Conservation (phyloP, 257 asterid genomes). For the Scutellaria barbata region DNA sequence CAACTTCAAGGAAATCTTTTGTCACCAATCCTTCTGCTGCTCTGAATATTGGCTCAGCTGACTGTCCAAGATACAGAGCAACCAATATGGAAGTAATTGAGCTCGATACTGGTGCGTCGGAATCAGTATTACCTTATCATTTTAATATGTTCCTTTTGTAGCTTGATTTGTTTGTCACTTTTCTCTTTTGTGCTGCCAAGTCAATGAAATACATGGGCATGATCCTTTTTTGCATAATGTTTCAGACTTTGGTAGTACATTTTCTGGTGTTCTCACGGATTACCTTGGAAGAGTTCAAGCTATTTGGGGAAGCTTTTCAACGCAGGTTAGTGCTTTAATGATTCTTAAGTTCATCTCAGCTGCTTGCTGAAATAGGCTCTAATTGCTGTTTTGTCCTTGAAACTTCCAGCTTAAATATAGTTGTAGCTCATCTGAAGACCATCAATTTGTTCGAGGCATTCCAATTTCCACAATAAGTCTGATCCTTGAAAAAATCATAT, state of each 20-base stretch:
- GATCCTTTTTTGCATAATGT: constrained; percentile 33
- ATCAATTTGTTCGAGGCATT: constrained; percentile 93
- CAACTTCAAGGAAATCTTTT: constrained; percentile 91
- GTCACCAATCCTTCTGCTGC: constrained; percentile 97
- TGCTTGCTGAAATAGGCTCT: constrained; percentile 33
- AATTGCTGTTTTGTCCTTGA: constrained; percentile 37
- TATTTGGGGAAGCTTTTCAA: constrained; percentile 98
- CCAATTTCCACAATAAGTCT: constrained; percentile 76
- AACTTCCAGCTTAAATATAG: constrained; percentile 82
- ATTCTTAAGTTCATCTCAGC: constrained; percentile 36
- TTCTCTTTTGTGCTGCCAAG: constrained; percentile 8
- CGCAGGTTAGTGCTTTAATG: constrained; percentile 72
- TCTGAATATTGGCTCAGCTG: constrained; percentile 88
- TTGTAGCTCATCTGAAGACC: constrained; percentile 84
- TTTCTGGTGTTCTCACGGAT: constrained; percentile 98
- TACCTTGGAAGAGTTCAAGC: constrained; percentile 95
- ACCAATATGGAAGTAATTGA: constrained; percentile 98
- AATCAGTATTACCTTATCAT: constrained; percentile 12
- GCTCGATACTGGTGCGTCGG: constrained; percentile 82
- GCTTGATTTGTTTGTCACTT: constrained; percentile 25
- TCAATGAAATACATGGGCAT: constrained; percentile 26
- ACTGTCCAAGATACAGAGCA: constrained; percentile 94
- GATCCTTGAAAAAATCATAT: constrained; percentile 71
- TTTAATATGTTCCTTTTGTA: background rate
- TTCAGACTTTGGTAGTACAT: constrained; percentile 91